phyloP scores from a whole-genome alignment of 1,284 basidiomycete genomes.

The Tilletiopsis washingtonensis region DNA sequence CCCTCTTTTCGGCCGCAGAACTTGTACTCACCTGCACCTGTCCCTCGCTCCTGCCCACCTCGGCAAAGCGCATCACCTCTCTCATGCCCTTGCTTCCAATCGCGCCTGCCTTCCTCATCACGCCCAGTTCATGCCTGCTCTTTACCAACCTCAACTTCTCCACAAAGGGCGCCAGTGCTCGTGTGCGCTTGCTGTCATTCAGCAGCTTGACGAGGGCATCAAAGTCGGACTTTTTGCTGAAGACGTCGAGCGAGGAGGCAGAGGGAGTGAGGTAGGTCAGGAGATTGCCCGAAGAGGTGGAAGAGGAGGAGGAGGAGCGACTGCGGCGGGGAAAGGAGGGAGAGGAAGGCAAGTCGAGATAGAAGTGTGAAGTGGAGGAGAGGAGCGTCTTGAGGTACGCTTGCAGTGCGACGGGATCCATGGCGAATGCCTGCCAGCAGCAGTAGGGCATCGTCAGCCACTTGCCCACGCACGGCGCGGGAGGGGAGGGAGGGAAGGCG shows the following conservation, averaged over 20 bases:
- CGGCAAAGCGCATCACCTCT: constrained; percentile 34
- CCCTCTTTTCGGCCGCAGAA: too few species aligned
- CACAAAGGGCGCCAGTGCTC: constrained; percentile 31
- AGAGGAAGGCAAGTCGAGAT: constrained; percentile 35
- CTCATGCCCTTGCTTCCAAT: constrained; percentile 38
- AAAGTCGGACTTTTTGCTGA: constrained; percentile 41
- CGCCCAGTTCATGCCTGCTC: constrained; percentile 32
- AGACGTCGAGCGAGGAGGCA: constrained; percentile 33
- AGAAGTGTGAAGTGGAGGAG: constrained; percentile 30
- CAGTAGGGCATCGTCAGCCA: not conserved
- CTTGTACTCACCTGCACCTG: too few species aligned
- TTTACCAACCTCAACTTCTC: constrained; percentile 35
- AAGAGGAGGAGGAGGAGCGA: too few species aligned
- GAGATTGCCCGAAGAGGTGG: constrained; percentile 21
- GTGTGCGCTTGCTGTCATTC: constrained; percentile 32
- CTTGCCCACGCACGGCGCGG: too few species aligned
- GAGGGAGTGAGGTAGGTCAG: constrained; percentile 42
- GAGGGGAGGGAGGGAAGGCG: too few species aligned
- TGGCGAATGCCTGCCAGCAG: constrained; percentile 12
- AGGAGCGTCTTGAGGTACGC: constrained; percentile 27
- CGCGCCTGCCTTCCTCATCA: constrained; percentile 41
- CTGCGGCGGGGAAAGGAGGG: constrained; percentile 31
- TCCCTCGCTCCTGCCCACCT: constrained; percentile 24
- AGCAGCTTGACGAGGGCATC: constrained; percentile 37
- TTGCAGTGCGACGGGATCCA: constrained; percentile 31